A percentile compares a stretch with the other conserved stretches of the same genome.
Evolutionary conservation across 306 rosid genomes (phyloP).

Genomic region (Trifolium repens): DNA sequence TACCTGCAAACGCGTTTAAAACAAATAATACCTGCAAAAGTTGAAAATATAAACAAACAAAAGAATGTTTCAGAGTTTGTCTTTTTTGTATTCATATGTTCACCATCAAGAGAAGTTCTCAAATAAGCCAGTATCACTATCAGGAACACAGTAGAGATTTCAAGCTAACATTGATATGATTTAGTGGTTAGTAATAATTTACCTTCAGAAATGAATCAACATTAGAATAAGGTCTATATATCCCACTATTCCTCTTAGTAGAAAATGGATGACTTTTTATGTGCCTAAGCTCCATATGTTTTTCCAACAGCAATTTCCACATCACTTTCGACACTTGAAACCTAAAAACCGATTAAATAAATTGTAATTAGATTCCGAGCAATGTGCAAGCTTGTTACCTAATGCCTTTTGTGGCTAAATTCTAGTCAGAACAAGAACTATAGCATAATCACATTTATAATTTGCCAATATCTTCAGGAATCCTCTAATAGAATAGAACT

Average conservation of each 20-base stretch:
- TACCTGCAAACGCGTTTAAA: neutral
- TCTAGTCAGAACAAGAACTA: neutral
- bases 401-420: constrained; percentile 14
- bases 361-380: constrained; percentile 25
- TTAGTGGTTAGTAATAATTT: neutral
- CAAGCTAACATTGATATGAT: neutral
- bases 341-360: constrained; percentile 41
- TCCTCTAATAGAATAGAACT: neutral
- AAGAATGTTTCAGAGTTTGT: too few relatives aligned
- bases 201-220: constrained; percentile 72
- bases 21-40: neutral
- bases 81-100: too few relatives aligned
- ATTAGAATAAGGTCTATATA: constrained; percentile 62
- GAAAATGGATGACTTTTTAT: constrained; percentile 47
- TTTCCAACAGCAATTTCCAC: constrained; percentile 54
- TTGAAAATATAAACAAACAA: too few relatives aligned
- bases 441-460: too few relatives aligned
- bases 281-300: constrained; percentile 49
- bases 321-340: constrained; percentile 57
- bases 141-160: neutral
- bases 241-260: constrained; percentile 52
- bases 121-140: too few relatives aligned
- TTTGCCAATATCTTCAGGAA: too few relatives aligned
- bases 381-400: constrained; percentile 3
- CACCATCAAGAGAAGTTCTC: too few relatives aligned